phyloP scores from a whole-genome alignment of 2,329 filamentous ascomycete genomes.

The Diplodia mutila region DNA sequence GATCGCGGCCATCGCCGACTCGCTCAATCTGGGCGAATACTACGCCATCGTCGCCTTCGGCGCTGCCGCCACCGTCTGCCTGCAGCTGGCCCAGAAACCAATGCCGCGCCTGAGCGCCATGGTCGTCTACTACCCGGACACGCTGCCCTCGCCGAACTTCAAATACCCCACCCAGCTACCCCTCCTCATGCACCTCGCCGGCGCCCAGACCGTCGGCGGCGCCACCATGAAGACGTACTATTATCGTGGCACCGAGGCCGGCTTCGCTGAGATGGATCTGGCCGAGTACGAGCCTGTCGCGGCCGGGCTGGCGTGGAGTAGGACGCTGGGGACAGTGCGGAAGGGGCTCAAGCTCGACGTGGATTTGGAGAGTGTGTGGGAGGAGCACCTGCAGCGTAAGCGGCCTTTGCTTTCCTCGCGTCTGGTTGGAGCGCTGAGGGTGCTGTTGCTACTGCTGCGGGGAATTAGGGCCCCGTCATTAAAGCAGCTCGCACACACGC shows the following conservation, averaged over 20 bases:
- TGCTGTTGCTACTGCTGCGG: not conserved
- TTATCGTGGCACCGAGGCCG: slow-evolving; percentile 43
- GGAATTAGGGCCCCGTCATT: not conserved
- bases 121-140: slow-evolving; percentile 49
- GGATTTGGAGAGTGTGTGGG: slow-evolving; percentile 40
- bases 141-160: slow-evolving; percentile 41
- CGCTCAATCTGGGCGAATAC: slow-evolving; percentile 44
- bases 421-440: not conserved
- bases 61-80: slow-evolving; percentile 44
- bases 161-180: slow-evolving; percentile 45
- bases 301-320: slow-evolving; percentile 48
- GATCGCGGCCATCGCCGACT: slow-evolving; percentile 43
- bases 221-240: slow-evolving; percentile 45
- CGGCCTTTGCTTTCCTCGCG: not conserved
- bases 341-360: slow-evolving; percentile 43
- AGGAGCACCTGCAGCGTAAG: slow-evolving; percentile 38
- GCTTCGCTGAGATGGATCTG: slow-evolving; percentile 49
- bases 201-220: slow-evolving; percentile 40
- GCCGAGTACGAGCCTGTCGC: slow-evolving; percentile 47
- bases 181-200: slow-evolving; percentile 48
- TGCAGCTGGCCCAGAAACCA: slow-evolving; percentile 48
- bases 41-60: slow-evolving; percentile 47
- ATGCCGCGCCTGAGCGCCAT: slow-evolving; percentile 46
- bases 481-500: not conserved
- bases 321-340: slow-evolving; percentile 44